Percentiles rank a stretch among this genome's conserved stretches.
These are phyloP conservation scores for Clarireedia hainanense DNA, from an alignment of 2,329 filamentous ascomycete species.

Conservation along the genomic window DNA sequence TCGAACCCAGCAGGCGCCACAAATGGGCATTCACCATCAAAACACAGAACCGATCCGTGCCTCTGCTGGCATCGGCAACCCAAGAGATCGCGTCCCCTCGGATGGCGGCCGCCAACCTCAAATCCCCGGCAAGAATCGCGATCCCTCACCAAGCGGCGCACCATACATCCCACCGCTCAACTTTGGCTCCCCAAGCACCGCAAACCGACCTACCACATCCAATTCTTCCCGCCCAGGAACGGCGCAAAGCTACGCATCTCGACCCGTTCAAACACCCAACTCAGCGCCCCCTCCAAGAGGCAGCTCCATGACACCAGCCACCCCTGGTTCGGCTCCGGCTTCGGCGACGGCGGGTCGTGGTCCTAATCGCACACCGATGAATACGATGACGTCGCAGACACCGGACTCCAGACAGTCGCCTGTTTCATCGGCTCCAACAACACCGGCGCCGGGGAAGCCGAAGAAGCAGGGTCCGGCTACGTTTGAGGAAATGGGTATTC, in stretches of 20 bases:
- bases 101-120: neutral
- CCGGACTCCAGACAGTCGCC: constrained; percentile 8
- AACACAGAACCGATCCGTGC: constrained; percentile 29
- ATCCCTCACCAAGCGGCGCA: neutral
- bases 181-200: constrained; percentile 2
- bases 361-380: neutral
- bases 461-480: constrained; percentile 69
- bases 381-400: neutral
- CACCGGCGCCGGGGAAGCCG: constrained; percentile 29
- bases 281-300: constrained; percentile 15
- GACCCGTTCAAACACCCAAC: neutral
- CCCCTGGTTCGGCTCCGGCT: neutral
- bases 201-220: constrained; percentile 7
- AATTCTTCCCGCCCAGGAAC: constrained; percentile 3
- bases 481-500: constrained; percentile 97
- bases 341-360: neutral
- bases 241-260: neutral
- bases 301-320: constrained; percentile 16
- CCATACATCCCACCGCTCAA: constrained; percentile 6
- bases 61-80: constrained; percentile 33
- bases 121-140: neutral
- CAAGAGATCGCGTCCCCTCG: constrained; percentile 23
- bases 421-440: constrained; percentile 10
- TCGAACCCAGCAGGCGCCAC: constrained; percentile 29
- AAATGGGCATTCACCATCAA: constrained; percentile 9